Conservation (phyloP, 2,329 filamentous ascomycete species). For the Metarhizium rileyi region DNA sequence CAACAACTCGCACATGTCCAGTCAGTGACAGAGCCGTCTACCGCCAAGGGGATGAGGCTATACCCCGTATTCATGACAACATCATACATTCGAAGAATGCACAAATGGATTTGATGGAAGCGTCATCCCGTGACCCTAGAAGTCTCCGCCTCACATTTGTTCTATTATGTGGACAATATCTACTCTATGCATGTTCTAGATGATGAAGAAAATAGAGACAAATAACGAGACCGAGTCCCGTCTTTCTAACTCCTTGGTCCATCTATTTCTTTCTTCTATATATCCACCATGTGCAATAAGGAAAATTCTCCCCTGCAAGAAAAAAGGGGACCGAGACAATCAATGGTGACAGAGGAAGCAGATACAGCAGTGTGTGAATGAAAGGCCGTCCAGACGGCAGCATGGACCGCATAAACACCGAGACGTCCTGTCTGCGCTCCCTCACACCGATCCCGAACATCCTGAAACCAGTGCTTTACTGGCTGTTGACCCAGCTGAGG, state of each 20-base stretch:
- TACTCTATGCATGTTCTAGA: neutral
- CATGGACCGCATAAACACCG: neutral
- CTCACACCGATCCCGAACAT: slow-evolving; percentile 2
- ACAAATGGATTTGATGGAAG: neutral
- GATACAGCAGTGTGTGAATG: neutral
- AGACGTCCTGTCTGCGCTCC: slow-evolving; percentile 1
- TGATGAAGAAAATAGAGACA: neutral
- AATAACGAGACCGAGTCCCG: neutral
- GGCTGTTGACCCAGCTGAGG: slow-evolving; percentile 50
- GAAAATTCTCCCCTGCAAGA: neutral
- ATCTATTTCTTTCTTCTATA: neutral
- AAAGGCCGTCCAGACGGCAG: neutral
- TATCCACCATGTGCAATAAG: neutral
- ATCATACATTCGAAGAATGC: neutral
- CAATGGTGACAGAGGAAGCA: slow-evolving; percentile 1
- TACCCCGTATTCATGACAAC: neutral
- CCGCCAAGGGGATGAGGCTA: neutral
- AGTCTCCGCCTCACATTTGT: neutral
- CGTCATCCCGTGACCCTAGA: neutral
- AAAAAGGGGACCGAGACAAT: neutral
- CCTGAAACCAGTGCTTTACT: slow-evolving; percentile 14
- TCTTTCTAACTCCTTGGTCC: neutral
- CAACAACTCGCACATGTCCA: neutral
- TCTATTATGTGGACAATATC: neutral
- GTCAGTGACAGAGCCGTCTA: neutral